These are phyloP conservation scores for Kodamaea laetipori DNA, from an alignment of 805 yeast species.

Conservation along the genomic window DNA sequence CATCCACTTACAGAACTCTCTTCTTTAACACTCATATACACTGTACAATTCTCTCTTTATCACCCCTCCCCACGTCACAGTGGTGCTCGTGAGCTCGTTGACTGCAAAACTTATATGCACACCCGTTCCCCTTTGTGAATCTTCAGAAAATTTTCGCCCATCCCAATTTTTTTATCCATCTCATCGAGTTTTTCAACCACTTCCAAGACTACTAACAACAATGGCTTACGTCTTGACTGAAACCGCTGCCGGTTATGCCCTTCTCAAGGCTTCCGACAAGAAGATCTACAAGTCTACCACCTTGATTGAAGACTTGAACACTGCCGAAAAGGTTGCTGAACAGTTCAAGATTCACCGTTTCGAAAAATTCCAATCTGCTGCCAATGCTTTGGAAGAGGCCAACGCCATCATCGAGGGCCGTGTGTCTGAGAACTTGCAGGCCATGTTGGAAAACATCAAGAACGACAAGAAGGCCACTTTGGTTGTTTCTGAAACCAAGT, in stretches of 20 bases:
- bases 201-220: slow-evolving; percentile 7
- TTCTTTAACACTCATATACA: too few species aligned
- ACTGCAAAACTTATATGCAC: neutral
- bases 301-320: slow-evolving; percentile 72
- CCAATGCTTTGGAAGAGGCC: slow-evolving; percentile 94
- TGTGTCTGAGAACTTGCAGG: slow-evolving; percentile 81
- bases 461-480: slow-evolving; percentile 82
- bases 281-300: slow-evolving; percentile 85
- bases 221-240: slow-evolving; percentile 94
- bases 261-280: slow-evolving; percentile 96
- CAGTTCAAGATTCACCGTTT: slow-evolving; percentile 95
- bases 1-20: too few species aligned
- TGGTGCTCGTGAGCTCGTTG: too few species aligned
- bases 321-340: slow-evolving; percentile 81
- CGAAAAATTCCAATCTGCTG: slow-evolving; percentile 92
- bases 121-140: neutral
- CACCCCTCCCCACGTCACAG: too few species aligned
- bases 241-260: slow-evolving; percentile 98
- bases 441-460: slow-evolving; percentile 72
- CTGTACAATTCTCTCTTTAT: too few species aligned
- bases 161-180: slow-evolving; percentile 12
- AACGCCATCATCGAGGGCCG: slow-evolving; percentile 90
- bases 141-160: slow-evolving; percentile 4
- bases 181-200: slow-evolving; percentile 15
- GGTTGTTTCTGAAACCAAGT: slow-evolving; percentile 91